Conservation (phyloP, 2,329 filamentous ascomycete genomes). For the Curvularia sp. region DNA sequence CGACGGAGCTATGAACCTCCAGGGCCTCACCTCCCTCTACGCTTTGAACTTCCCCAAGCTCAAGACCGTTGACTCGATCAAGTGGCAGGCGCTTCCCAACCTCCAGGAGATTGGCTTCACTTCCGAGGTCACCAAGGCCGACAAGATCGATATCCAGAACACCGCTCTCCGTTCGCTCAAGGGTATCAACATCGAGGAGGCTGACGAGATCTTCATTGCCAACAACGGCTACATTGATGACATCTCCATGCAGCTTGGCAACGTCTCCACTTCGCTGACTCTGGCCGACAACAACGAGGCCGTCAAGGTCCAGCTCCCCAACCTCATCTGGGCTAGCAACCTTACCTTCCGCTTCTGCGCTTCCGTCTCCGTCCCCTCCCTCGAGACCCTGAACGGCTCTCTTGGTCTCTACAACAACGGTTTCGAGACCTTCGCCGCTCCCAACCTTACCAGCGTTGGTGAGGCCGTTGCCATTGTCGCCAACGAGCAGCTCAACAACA, state of each 20-base stretch:
- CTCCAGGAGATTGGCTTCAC: conserved; percentile 67
- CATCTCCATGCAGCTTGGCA: conserved; percentile 79
- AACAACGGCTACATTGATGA: conserved; percentile 84
- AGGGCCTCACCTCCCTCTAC: conserved; percentile 71
- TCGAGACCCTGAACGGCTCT: conserved; percentile 76
- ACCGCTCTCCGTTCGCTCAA: conserved; percentile 80
- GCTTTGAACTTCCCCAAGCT: conserved; percentile 72
- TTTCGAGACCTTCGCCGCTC: conserved; percentile 66
- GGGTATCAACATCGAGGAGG: conserved; percentile 80
- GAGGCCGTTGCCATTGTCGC: conserved; percentile 64
- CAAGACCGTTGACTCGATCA: conserved; percentile 68
- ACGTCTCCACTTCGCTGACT: conserved; percentile 72
- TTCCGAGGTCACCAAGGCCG: conserved; percentile 70
- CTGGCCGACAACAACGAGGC: conserved; percentile 81
- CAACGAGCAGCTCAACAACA: conserved; percentile 69
- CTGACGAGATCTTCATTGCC: conserved; percentile 74
- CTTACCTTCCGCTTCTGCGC: conserved; percentile 84
- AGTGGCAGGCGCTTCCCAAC: conserved; percentile 74
- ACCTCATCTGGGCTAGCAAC: conserved; percentile 79
- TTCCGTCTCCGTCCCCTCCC: conserved; percentile 73
- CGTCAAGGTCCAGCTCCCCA: conserved; percentile 75
- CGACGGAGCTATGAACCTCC: conserved; percentile 72
- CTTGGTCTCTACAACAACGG: conserved; percentile 85
- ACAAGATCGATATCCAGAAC: conserved; percentile 78
- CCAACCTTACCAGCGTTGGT: conserved; percentile 74